Conservation (phyloP, 2,329 filamentous ascomycete species). For the Aciculosporium take region DNA sequence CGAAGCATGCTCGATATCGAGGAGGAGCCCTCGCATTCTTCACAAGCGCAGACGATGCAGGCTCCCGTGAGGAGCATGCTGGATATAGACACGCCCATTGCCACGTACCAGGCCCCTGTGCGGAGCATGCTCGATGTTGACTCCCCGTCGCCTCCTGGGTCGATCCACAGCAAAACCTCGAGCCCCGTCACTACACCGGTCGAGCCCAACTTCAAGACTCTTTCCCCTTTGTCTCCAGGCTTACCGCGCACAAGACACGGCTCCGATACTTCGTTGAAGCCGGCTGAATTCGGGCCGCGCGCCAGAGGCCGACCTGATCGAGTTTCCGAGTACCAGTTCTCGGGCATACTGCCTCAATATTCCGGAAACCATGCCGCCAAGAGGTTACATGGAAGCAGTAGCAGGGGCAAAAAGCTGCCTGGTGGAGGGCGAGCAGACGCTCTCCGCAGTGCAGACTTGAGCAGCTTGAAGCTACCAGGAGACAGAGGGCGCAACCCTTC, state of each 20-base stretch:
- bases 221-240: conserved; percentile 9
- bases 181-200: conserved; percentile 21
- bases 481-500: conserved; percentile 29
- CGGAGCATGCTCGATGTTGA: conserved; percentile 41
- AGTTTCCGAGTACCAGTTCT: conserved; percentile 46
- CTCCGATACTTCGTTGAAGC: conserved; percentile 38
- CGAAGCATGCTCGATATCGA: conserved; percentile 53
- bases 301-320: conserved; percentile 22
- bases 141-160: conserved; percentile 19
- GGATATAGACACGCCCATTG: conserved; percentile 34
- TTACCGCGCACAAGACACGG: conserved; percentile 34
- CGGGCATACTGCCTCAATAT: conserved; percentile 27
- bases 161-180: conserved; percentile 16
- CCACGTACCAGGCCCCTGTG: conserved; percentile 24
- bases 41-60: conserved; percentile 23
- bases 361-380: conserved; percentile 16
- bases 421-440: conserved; percentile 35
- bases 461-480: conserved; percentile 33
- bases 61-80: conserved; percentile 52
- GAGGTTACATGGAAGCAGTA: conserved; percentile 18
- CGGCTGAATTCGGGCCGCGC: conserved; percentile 29
- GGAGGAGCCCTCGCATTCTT: conserved; percentile 15
- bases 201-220: conserved; percentile 11
- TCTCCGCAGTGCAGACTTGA: conserved; percentile 36
- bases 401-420: conserved; percentile 18